These are phyloP conservation scores for Microthlaspi erraticum DNA, from an alignment of 345 rosid genomes.

Conservation along the genomic window DNA sequence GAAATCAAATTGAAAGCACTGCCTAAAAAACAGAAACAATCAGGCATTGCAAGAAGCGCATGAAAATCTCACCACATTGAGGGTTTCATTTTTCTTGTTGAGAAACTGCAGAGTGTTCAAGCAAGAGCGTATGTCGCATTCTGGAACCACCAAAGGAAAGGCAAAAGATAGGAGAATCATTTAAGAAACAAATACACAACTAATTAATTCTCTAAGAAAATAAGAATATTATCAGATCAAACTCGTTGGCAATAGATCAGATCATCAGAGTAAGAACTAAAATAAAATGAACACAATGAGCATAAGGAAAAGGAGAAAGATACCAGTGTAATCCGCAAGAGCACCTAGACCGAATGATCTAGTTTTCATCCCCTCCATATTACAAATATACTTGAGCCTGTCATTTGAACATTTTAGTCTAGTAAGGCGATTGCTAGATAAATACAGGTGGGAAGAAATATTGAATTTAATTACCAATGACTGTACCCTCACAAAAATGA, in stretches of 20 bases:
- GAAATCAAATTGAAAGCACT: not conserved
- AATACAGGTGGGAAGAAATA: not conserved
- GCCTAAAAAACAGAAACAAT: conserved; percentile 2
- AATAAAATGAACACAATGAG: not conserved
- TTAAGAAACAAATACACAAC: conserved; percentile 8
- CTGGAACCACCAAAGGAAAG: conserved; percentile 52
- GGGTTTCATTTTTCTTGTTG: conserved; percentile 79
- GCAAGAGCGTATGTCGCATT: conserved; percentile 93
- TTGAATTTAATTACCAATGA: conserved; percentile 22
- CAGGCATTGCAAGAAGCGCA: conserved; percentile 14
- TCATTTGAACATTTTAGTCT: conserved; percentile 22
- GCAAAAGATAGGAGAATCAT: conserved; percentile 32
- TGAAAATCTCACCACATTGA: conserved; percentile 70
- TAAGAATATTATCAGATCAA: conserved; percentile 23
- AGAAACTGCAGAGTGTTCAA: conserved; percentile 98
- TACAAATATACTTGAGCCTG: conserved; percentile 90
- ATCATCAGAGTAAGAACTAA: conserved; percentile 6
- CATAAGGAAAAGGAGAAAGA: conserved; percentile 30
- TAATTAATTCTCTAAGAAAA: conserved; percentile 3
- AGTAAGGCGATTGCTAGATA: conserved; percentile 21
- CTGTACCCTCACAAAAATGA: conserved; percentile 26
- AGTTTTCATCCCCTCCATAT: conserved; percentile 81
- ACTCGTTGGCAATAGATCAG: conserved; percentile 13
- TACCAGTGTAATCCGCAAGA: conserved; percentile 93
- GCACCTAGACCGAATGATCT: conserved; percentile 83